These are phyloP conservation scores for Lepidium didymum DNA, from an alignment of 345 rosid genomes.

Conservation along the genomic window DNA sequence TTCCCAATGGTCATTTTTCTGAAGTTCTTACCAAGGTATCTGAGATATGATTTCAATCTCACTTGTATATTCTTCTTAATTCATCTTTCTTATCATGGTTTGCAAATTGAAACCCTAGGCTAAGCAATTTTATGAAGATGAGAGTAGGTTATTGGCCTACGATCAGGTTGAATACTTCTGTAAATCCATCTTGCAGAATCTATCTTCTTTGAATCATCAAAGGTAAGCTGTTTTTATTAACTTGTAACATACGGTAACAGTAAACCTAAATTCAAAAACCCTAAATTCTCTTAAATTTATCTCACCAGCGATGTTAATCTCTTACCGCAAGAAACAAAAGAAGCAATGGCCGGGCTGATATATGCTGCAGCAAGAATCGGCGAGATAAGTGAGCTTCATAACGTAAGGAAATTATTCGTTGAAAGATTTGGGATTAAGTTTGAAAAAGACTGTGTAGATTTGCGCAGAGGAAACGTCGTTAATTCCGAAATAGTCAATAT, in stretches of 20 bases:
- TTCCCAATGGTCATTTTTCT: conserved; percentile 1
- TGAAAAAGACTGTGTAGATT: conserved; percentile 26
- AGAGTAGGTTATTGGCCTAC: conserved; percentile 30
- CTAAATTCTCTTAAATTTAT: neutral
- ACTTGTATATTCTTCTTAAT: neutral
- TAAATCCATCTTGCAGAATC: conserved; percentile 8
- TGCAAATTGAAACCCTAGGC: conserved; percentile 14
- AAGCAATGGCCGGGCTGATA: conserved; percentile 33
- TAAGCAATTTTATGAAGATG: conserved; percentile 24
- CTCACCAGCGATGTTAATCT: conserved; percentile 7
- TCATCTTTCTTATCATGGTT: neutral
- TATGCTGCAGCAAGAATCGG: conserved; percentile 45
- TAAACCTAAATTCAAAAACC: neutral
- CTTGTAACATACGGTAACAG: neutral
- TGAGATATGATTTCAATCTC: neutral
- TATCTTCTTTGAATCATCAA: neutral
- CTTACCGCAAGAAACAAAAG: conserved; percentile 25
- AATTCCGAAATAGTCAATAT: conserved; percentile 4
- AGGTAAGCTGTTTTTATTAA: neutral
- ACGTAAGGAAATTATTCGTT: conserved; percentile 10
- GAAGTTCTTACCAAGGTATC: conserved; percentile 29
- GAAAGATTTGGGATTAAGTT: conserved; percentile 26
- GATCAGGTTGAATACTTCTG: conserved; percentile 31
- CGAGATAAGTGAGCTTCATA: conserved; percentile 30
- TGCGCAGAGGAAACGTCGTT: conserved; percentile 22